A percentile compares a stretch with the other conserved stretches of the same genome.
Evolutionary conservation across 345 rosid genomes (phyloP).

Genomic region (Clarkia xantiana): DNA sequence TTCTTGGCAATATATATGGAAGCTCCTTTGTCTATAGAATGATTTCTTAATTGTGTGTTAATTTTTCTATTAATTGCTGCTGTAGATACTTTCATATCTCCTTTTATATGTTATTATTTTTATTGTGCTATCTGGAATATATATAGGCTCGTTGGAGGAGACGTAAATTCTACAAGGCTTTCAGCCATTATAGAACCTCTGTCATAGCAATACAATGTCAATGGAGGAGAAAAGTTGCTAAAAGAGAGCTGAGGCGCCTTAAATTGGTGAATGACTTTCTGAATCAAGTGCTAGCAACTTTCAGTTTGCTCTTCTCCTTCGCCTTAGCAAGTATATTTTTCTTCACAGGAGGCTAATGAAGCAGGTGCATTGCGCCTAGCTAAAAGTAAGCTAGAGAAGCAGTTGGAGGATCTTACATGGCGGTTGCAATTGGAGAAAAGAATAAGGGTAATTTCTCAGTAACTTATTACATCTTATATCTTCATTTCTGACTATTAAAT

Average conservation of each 20-base stretch:
- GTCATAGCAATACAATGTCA: conserved; percentile 74
- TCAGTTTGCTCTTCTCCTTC: background rate
- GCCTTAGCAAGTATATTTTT: too few species aligned
- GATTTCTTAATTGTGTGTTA: too few species aligned
- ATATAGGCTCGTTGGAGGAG: conserved; percentile 71
- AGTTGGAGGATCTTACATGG: conserved; percentile 86
- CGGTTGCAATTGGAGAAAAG: conserved; percentile 80
- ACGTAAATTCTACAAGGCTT: conserved; percentile 52
- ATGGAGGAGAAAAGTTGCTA: conserved; percentile 85
- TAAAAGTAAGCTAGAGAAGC: conserved; percentile 88
- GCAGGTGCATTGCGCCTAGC: conserved; percentile 88
- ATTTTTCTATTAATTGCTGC: too few species aligned
- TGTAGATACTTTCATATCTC: too few species aligned
- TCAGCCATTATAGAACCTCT: conserved; percentile 40
- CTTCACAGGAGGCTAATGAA: conserved; percentile 81
- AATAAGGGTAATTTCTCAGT: conserved; percentile 52
- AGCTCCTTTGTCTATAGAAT: too few species aligned
- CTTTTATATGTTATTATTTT: too few species aligned
- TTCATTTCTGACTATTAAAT: background rate
- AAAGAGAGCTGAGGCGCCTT: conserved; percentile 62
- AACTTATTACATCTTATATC: conserved; percentile 7
- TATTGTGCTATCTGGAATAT: background rate
- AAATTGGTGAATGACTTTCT: conserved; percentile 35
- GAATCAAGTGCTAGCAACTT: background rate
- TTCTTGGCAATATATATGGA: too few species aligned